Conservation (phyloP, 345 rosid genomes). For the Salix koriyanagi region DNA sequence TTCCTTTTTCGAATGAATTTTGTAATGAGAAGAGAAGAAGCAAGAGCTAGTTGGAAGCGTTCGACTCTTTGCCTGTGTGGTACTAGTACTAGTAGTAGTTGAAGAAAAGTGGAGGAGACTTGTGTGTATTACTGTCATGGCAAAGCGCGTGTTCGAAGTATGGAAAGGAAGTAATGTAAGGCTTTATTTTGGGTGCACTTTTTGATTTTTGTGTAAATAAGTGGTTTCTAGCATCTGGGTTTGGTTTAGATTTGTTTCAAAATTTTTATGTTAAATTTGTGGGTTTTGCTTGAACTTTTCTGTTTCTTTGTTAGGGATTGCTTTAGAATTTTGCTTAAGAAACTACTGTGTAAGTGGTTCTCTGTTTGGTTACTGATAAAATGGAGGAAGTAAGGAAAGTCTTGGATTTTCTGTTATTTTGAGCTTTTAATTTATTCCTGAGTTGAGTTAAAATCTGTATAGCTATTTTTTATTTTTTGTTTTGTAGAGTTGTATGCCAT, state of each 20-base stretch:
- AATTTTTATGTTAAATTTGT: neutral
- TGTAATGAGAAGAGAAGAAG: slow-evolving; percentile 9
- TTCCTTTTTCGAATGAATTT: neutral
- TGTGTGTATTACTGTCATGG: slow-evolving; percentile 41
- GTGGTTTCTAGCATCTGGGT: slow-evolving; percentile 16
- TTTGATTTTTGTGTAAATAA: neutral
- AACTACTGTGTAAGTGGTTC: neutral
- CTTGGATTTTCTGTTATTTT: neutral
- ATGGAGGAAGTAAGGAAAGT: neutral
- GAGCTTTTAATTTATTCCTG: neutral
- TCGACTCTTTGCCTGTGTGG: slow-evolving; percentile 40
- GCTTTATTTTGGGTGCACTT: neutral
- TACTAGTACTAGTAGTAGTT: neutral
- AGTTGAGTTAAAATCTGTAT: neutral
- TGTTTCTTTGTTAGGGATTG: neutral
- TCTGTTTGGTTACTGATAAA: slow-evolving; percentile 15
- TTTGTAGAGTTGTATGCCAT: neutral
- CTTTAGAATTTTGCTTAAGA: neutral
- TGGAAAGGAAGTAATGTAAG: slow-evolving; percentile 97
- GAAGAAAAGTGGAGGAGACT: slow-evolving; percentile 11
- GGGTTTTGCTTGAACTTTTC: slow-evolving; percentile 14
- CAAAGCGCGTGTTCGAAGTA: slow-evolving; percentile 71
- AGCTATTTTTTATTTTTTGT: neutral
- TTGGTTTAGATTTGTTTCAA: slow-evolving; percentile 13
- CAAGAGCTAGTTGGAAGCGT: slow-evolving; percentile 27